Percentiles rank a stretch among this genome's conserved stretches.
phyloP scores from a whole-genome alignment of 169 alveolate species.

The Eimeria sp. region DNA sequence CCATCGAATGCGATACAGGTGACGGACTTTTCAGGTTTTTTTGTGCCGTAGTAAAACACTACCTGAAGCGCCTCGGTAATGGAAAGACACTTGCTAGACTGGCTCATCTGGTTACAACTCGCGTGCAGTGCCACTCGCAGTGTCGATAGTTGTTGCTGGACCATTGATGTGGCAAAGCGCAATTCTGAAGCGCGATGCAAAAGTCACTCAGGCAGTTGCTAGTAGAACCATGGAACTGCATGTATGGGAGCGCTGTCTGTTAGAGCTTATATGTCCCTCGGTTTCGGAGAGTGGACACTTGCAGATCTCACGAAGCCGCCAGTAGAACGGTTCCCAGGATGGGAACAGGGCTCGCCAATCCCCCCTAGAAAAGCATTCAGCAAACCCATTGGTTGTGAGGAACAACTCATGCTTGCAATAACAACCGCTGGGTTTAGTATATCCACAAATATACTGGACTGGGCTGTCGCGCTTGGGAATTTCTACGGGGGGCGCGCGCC shows the following conservation, averaged over 20 bases:
- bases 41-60: background rate
- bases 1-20: background rate
- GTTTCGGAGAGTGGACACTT: no score
- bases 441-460: no score
- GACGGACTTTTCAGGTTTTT: background rate
- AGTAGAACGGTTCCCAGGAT: background rate
- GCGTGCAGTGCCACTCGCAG: background rate
- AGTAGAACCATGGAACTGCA: no score
- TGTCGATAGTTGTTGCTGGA: background rate
- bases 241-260: background rate
- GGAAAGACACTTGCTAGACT: background rate
- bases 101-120: no score
- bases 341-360: background rate
- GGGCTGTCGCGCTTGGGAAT: no score
- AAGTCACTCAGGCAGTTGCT: background rate
- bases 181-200: background rate
- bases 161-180: background rate
- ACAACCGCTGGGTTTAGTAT: background rate
- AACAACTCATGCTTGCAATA: background rate
- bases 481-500: no score
- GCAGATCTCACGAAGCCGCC: background rate
- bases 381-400: no score
- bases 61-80: background rate
- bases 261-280: background rate
- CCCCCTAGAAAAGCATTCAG: no score